A percentile compares a stretch with the other conserved stretches of the same genome.
These are phyloP conservation scores for Pseudognaphalium luteoalbum DNA, from an alignment of 129 eudicot species.

Conservation along the genomic window DNA sequence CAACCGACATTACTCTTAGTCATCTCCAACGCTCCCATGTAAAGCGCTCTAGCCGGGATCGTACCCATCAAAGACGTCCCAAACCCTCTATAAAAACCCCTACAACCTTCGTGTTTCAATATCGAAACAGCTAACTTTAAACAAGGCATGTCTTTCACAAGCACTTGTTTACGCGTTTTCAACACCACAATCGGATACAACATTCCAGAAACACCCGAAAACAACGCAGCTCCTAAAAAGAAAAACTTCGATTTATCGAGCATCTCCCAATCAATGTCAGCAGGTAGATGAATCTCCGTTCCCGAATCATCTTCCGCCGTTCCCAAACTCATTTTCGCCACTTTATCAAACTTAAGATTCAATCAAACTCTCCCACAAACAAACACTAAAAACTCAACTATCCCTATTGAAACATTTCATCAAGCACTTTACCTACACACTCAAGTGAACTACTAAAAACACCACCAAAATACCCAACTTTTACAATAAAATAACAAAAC, in stretches of 20 bases:
- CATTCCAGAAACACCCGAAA: conserved; percentile 75
- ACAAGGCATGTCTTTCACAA: conserved; percentile 45
- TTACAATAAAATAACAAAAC: conserved; percentile 11
- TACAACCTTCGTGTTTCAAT: conserved; percentile 50
- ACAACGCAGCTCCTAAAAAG: conserved; percentile 75
- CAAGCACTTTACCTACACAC: conserved; percentile 33
- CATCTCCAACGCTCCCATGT: conserved; percentile 86
- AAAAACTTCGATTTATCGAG: conserved; percentile 85
- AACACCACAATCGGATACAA: conserved; percentile 83
- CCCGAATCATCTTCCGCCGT: conserved; percentile 71
- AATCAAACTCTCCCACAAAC: neutral
- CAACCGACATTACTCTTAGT: conserved; percentile 80
- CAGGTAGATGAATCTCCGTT: conserved; percentile 70
- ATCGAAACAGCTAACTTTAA: conserved; percentile 51
- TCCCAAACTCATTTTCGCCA: conserved; percentile 77
- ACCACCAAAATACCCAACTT: neutral
- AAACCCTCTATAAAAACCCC: conserved; percentile 77
- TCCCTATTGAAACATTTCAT: conserved; percentile 19
- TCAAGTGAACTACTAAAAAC: neutral
- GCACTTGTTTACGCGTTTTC: conserved; percentile 80
- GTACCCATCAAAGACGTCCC: conserved; percentile 90
- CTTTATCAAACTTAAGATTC: conserved; percentile 25
- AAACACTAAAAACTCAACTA: neutral
- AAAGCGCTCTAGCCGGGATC: conserved; percentile 77
- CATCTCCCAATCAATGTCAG: conserved; percentile 92